phyloP scores from a whole-genome alignment of 1,284 basidiomycete species.

The Ceratobasidium sp. region DNA sequence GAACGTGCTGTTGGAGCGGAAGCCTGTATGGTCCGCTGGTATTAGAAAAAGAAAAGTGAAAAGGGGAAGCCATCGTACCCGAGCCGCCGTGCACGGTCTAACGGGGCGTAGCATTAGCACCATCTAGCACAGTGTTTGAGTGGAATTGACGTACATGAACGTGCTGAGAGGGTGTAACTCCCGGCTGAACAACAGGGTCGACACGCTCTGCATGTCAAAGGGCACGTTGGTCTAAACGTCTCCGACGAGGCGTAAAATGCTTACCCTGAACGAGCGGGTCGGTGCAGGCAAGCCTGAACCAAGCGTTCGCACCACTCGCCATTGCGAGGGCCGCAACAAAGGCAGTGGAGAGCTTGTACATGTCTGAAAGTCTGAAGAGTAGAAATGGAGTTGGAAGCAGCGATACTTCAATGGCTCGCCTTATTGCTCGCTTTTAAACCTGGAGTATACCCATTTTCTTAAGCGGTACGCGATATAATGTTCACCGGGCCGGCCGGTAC shows the following conservation, averaged over 20 bases:
- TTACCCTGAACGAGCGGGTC: constrained; percentile 57
- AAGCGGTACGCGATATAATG: neutral
- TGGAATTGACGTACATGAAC: constrained; percentile 57
- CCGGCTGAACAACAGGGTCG: constrained; percentile 63
- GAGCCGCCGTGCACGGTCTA: constrained; percentile 30
- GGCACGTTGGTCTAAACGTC: neutral
- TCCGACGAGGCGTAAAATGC: neutral
- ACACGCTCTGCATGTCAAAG: constrained; percentile 56
- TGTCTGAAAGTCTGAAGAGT: neutral
- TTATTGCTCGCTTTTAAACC: neutral
- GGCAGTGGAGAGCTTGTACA: constrained; percentile 30
- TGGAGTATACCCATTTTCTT: neutral
- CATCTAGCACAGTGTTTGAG: neutral
- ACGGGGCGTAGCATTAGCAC: neutral
- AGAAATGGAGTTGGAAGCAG: neutral
- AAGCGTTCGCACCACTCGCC: constrained; percentile 55
- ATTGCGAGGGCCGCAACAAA: constrained; percentile 50
- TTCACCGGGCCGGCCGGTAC: neutral
- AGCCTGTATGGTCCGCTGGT: constrained; percentile 52
- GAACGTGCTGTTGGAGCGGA: constrained; percentile 58
- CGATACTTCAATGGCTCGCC: neutral
- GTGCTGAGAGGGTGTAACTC: constrained; percentile 59
- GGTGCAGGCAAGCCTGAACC: constrained; percentile 62
- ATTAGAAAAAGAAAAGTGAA: neutral
- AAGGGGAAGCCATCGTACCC: constrained; percentile 24